These are phyloP conservation scores for Lachancea mirantina DNA, from an alignment of 805 yeast species.

Conservation along the genomic window DNA sequence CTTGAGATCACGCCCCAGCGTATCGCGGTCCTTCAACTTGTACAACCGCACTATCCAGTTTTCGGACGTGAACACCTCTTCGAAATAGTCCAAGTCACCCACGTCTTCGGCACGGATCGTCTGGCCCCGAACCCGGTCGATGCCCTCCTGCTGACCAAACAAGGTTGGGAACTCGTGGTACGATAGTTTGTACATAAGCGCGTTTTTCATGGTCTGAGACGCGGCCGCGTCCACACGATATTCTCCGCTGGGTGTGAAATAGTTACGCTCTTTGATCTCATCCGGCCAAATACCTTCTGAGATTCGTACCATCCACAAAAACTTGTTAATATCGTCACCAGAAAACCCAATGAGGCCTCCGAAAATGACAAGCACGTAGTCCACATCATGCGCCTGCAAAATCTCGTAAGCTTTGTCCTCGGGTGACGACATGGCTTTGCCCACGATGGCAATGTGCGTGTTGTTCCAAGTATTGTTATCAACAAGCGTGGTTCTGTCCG, in stretches of 20 bases:
- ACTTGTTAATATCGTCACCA: slow-evolving; percentile 95
- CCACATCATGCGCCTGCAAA: slow-evolving; percentile 86
- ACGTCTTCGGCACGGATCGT: slow-evolving; percentile 46
- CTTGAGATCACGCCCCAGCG: slow-evolving; percentile 70
- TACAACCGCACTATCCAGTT: slow-evolving; percentile 96
- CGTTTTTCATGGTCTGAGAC: slow-evolving; percentile 75
- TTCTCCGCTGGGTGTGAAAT: slow-evolving; percentile 79
- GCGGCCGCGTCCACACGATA: slow-evolving; percentile 81
- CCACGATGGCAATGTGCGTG: slow-evolving; percentile 98
- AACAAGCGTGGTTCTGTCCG: slow-evolving; percentile 95
- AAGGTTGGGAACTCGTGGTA: slow-evolving; percentile 79
- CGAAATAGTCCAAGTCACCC: slow-evolving; percentile 63
- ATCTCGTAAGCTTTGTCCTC: slow-evolving; percentile 88
- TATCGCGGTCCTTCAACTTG: slow-evolving; percentile 83
- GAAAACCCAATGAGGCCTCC: slow-evolving; percentile 92
- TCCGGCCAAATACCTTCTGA: slow-evolving; percentile 99
- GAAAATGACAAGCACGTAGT: slow-evolving; percentile 84
- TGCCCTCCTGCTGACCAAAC: slow-evolving; percentile 49
- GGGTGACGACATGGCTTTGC: slow-evolving; percentile 89
- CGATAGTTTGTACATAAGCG: slow-evolving; percentile 91
- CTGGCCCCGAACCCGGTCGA: slow-evolving; percentile 88
- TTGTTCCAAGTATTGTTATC: slow-evolving; percentile 99
- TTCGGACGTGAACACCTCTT: slow-evolving; percentile 91
- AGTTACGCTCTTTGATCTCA: slow-evolving; percentile 81
- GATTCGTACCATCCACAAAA: slow-evolving; percentile 97